Percentiles rank a stretch among this genome's conserved stretches.
Evolutionary conservation across 116 monocot genomes (phyloP).

Genomic region (Zostera marina): DNA sequence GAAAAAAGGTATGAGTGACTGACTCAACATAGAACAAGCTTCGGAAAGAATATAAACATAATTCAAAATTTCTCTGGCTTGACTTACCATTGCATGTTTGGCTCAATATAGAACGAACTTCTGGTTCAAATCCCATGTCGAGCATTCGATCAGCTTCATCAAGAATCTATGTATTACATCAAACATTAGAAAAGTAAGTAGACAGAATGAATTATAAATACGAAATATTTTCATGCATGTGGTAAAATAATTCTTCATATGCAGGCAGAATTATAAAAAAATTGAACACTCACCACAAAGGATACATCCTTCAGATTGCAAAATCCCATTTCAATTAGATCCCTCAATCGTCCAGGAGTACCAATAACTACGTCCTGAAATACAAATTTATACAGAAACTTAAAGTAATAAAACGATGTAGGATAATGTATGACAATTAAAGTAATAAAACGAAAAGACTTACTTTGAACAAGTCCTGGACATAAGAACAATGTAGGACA

Average conservation of each 20-base stretch:
- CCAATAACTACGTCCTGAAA: conserved; percentile 88
- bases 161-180: conserved; percentile 38
- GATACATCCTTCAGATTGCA: conserved; percentile 73
- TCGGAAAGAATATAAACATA: not conserved
- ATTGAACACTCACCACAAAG: conserved; percentile 54
- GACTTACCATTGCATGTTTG: conserved; percentile 61
- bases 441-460: too few species aligned
- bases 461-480: too few species aligned
- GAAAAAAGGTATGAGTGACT: too few species aligned
- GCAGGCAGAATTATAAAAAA: too few species aligned
- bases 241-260: too few species aligned
- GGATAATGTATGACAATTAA: too few species aligned
- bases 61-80: not conserved
- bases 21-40: too few species aligned
- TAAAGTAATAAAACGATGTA: too few species aligned
- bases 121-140: conserved; percentile 99
- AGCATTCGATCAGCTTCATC: conserved; percentile 99
- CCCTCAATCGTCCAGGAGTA: conserved; percentile 87
- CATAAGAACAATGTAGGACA: too few species aligned
- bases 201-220: not conserved
- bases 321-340: conserved; percentile 85
- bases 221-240: too few species aligned
- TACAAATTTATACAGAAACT: not conserved
- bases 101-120: conserved; percentile 82
- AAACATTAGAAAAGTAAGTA: not conserved